Percentiles rank a stretch among this genome's conserved stretches.
These are phyloP conservation scores for Capsella rubella DNA, from an alignment of 441 rosid species.

Conservation along the genomic window DNA sequence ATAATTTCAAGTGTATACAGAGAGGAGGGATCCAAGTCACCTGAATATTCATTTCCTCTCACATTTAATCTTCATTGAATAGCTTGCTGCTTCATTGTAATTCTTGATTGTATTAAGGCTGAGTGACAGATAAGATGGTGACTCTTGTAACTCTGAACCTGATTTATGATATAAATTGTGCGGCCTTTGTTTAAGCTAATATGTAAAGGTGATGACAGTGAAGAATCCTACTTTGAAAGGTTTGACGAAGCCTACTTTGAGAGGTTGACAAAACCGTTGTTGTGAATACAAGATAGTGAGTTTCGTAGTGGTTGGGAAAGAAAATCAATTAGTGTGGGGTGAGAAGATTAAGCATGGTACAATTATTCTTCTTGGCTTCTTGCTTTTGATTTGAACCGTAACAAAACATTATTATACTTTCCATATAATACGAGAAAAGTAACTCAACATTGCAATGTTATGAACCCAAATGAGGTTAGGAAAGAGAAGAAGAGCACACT, in stretches of 20 bases:
- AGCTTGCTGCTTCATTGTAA: conserved; percentile 22
- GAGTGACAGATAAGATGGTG: conserved; percentile 17
- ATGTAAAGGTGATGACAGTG: neutral
- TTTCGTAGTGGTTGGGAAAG: neutral
- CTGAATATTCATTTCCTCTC: neutral
- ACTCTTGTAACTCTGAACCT: conserved; percentile 13
- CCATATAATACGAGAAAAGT: neutral
- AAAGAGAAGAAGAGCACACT: neutral
- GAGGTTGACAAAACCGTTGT: neutral
- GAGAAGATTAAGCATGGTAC: neutral
- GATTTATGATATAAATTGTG: neutral
- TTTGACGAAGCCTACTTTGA: neutral
- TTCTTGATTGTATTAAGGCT: conserved; percentile 5
- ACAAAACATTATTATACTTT: neutral
- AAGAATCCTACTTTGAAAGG: neutral
- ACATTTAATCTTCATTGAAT: neutral
- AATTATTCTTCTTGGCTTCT: neutral
- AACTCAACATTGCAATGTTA: neutral
- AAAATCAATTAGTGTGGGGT: neutral
- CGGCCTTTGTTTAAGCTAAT: neutral
- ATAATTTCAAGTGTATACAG: neutral
- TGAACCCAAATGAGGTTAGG: neutral
- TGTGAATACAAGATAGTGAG: neutral
- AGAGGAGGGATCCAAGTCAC: neutral
- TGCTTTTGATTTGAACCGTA: neutral